Percentiles rank a stretch among this genome's conserved stretches.
phyloP scores from a whole-genome alignment of 2,329 filamentous ascomycete species.

The Fusarium sp. region DNA sequence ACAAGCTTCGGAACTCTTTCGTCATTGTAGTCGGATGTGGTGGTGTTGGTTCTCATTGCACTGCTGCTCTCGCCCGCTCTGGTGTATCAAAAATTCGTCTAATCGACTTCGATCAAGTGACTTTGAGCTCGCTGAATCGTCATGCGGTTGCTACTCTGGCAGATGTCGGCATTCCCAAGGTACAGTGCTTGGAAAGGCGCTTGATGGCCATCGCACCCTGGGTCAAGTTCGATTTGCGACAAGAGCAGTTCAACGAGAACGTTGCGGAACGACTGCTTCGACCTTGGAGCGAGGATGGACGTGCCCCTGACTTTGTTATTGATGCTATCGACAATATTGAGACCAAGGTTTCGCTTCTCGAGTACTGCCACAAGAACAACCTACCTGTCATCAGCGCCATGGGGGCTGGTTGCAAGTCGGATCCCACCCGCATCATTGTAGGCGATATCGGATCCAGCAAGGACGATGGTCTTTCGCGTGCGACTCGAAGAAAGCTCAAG shows the following conservation, averaged over 20 bases:
- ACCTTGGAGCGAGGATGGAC: conserved; percentile 69
- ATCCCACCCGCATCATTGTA: conserved; percentile 84
- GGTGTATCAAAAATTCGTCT: conserved; percentile 89
- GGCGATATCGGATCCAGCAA: conserved; percentile 90
- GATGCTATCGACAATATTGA: conserved; percentile 99
- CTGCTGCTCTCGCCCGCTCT: conserved; percentile 85
- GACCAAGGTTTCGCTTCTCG: conserved; percentile 89
- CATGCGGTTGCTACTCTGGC: conserved; percentile 94
- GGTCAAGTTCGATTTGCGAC: conserved; percentile 87
- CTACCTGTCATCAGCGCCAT: conserved; percentile 92
- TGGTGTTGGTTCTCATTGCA: conserved; percentile 93
- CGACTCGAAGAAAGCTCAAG: conserved; percentile 83
- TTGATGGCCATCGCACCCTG: conserved; percentile 90
- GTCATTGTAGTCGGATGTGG: conserved; percentile 93
- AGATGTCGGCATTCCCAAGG: conserved; percentile 93
- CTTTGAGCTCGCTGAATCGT: conserved; percentile 91
- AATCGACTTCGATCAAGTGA: conserved; percentile 98
- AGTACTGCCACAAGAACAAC: conserved; percentile 83
- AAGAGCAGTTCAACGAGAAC: conserved; percentile 81
- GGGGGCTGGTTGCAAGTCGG: conserved; percentile 95
- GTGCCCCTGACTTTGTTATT: conserved; percentile 85
- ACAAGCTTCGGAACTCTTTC: conserved; percentile 82
- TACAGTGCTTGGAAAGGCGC: conserved; percentile 81
- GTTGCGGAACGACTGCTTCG: conserved; percentile 75
- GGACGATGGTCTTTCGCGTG: conserved; percentile 88